A percentile compares a stretch with the other conserved stretches of the same genome.
phyloP scores from a whole-genome alignment of 1,284 basidiomycete genomes.

The Boletus holoroseus region DNA sequence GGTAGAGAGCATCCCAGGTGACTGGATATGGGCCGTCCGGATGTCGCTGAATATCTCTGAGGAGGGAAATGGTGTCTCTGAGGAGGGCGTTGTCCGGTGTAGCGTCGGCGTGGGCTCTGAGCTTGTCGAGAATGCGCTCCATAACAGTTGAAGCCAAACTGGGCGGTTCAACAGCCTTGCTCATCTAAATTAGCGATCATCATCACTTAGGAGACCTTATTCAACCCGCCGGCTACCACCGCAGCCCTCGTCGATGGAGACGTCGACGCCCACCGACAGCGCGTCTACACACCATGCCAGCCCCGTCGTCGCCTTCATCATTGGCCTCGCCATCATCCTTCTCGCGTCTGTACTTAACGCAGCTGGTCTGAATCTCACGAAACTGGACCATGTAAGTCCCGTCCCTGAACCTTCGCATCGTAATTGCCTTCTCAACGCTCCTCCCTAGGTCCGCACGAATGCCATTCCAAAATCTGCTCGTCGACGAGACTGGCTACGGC shows the following conservation, averaged over 20 bases:
- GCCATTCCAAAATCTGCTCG: conserved; percentile 65
- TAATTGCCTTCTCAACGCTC: conserved; percentile 5
- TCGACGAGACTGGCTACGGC: conserved; percentile 67
- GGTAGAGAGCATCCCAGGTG: conserved; percentile 26
- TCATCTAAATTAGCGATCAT: neutral
- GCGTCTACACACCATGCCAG: conserved; percentile 42
- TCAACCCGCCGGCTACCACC: conserved; percentile 1
- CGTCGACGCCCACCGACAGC: conserved; percentile 18
- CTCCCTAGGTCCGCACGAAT: conserved; percentile 57
- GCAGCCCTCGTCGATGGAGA: conserved; percentile 16
- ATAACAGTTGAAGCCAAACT: conserved; percentile 11
- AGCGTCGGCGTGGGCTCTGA: conserved; percentile 13
- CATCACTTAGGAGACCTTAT: conserved; percentile 24
- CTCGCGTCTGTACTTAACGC: conserved; percentile 79
- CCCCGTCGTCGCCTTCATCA: conserved; percentile 70
- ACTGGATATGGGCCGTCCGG: conserved; percentile 18
- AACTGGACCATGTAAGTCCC: conserved; percentile 71
- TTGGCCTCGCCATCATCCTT: conserved; percentile 73
- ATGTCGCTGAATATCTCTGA: conserved; percentile 21
- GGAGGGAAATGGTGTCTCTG: conserved; percentile 18
- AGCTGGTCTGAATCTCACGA: conserved; percentile 78
- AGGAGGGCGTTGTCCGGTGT: conserved; percentile 18
- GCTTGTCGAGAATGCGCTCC: conserved; percentile 28
- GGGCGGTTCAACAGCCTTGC: neutral
- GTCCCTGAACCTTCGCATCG: conserved; percentile 17